phyloP scores from a whole-genome alignment of 371 early-diverging fungal species.

The Syncephalastrum racemosum region DNA sequence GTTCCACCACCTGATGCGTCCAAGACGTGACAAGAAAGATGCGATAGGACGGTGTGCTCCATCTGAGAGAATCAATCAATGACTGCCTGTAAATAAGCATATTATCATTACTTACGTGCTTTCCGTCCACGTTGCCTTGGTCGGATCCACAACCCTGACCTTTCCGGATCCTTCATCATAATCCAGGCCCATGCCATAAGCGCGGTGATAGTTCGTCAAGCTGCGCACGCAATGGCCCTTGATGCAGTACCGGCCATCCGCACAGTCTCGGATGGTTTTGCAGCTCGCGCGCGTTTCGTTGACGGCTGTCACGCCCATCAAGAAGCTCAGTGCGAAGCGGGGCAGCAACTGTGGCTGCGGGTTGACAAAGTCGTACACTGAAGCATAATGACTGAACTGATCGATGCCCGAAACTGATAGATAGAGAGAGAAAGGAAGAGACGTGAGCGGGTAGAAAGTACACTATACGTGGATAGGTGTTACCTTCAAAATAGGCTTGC shows the following conservation, averaged over 20 bases:
- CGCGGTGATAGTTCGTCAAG: constrained; percentile 65
- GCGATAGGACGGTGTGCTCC: constrained; percentile 54
- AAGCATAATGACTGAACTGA: constrained; percentile 42
- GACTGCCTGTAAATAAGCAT: not conserved
- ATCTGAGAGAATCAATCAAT: constrained; percentile 27
- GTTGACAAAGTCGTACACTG: constrained; percentile 40
- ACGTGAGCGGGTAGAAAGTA: not conserved
- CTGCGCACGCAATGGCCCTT: constrained; percentile 52
- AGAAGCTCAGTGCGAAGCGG: constrained; percentile 46
- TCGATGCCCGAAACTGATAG: constrained; percentile 27
- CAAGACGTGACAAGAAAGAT: constrained; percentile 58
- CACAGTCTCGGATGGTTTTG: constrained; percentile 37
- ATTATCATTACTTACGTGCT: constrained; percentile 57
- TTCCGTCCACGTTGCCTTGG: constrained; percentile 68
- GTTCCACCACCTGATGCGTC: constrained; percentile 57
- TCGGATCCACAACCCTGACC: constrained; percentile 59
- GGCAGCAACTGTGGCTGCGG: constrained; percentile 39
- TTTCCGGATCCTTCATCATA: constrained; percentile 49
- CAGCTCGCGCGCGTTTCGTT: constrained; percentile 17
- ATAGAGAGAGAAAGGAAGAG: not conserved
- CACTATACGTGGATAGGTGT: not conserved
- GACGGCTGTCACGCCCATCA: constrained; percentile 55
- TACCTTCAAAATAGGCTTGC: constrained; percentile 62
- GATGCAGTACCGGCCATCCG: constrained; percentile 48
- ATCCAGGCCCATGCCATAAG: constrained; percentile 73